Conservation (phyloP, 202 grass and related monocot genomes). For the Tripidium arundinaceum region DNA sequence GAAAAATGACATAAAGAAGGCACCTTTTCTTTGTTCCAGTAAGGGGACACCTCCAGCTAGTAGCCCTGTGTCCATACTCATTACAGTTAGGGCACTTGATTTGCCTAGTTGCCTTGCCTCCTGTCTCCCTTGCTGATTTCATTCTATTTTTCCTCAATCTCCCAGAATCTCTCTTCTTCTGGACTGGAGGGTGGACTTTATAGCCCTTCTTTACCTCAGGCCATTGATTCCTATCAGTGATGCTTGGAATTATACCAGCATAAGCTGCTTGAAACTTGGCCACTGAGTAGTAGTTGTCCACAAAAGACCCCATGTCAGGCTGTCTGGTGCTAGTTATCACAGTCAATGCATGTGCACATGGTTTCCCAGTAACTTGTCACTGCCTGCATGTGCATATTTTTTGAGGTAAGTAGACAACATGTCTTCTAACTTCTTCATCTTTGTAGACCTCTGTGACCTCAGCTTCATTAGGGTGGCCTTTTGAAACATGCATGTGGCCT, state of each 20-base stretch:
- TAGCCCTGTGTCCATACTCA: neutral
- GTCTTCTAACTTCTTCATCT: too few species aligned
- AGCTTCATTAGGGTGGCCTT: too few species aligned
- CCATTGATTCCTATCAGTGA: neutral
- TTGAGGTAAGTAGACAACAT: too few species aligned
- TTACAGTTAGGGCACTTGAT: neutral
- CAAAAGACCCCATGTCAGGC: neutral
- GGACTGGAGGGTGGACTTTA: rapidly evolving
- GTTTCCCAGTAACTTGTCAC: too few species aligned
- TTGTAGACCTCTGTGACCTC: too few species aligned
- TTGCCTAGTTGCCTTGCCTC: neutral
- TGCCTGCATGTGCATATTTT: too few species aligned
- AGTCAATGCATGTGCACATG: too few species aligned
- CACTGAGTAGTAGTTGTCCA: too few species aligned
- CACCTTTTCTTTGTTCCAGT: neutral
- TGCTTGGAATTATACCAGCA: neutral
- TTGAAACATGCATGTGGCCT: too few species aligned
- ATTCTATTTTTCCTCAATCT: neutral
- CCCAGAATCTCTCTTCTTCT: neutral
- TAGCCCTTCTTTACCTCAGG: neutral
- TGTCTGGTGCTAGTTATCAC: too few species aligned
- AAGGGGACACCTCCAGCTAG: too few species aligned
- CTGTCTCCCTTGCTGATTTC: neutral
- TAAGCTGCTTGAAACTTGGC: neutral
- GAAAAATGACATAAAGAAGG: too few species aligned